Base-by-base conservation (phyloP, 2,329 filamentous ascomycete genomes). In the Phialophora expanda region DNA sequence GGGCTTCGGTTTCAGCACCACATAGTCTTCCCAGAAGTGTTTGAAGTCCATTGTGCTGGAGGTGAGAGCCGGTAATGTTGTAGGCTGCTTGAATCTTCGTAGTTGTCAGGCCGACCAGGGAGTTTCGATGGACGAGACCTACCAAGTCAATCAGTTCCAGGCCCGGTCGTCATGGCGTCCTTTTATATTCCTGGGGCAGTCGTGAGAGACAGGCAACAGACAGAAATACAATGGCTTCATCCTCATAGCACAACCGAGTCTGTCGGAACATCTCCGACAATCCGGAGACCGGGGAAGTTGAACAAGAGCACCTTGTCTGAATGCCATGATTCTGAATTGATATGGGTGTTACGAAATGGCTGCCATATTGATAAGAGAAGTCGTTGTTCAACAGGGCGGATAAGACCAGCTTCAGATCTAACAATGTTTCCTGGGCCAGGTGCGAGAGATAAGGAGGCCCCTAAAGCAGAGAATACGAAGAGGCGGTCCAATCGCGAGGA, bases 1-100 rank as follows among this genome's bases (percentile, higher is more conserved):
- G 28, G 62, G 48, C 9, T 60, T 55, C 4, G 62, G 62, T 60
- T 65, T 65, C 44, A 65, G 50, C 34, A 65, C 62, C 28, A 65
- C 56, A 61, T 65, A 24, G 24, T 65, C 62, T 22, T 65, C 22
- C 62, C 62, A 65, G 28, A 65, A 56, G 14, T 60, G 50, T 30
- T 50, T 65, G 56, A 59, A 59, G n/a, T 46, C 56, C 56, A 59
- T 59, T 20, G 26, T 28, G 48, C 48, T 26, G 8, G 48, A 26
- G 20, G 24, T 51, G 48, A 24, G 48, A 12, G 20, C 20, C 9
- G n/a, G 4, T 5, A 17, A 5, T 24, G 24, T 26, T 26, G 12
- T 24, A 17, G 6, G 20, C 5, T 51, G 48, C 12, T 51, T 20
- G 24, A 5, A 51, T 20, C 12, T 3, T 24, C 6, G 20, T 38